Base-by-base conservation (phyloP, 805 yeast species). In the Kazachstania bromeliacearum region DNA sequence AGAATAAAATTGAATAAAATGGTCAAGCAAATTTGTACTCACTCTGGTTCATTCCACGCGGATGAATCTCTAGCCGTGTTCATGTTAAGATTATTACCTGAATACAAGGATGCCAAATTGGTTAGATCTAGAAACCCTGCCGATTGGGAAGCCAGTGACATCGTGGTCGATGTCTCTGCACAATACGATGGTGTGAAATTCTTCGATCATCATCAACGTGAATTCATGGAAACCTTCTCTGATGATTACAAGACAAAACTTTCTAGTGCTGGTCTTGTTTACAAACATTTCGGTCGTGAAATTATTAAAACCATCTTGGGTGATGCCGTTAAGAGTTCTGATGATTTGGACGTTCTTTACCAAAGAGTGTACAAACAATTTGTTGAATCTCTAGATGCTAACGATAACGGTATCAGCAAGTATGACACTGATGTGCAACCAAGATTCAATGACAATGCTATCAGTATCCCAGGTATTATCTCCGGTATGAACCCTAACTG, bases 151-250 rank as follows among this genome's bases (percentile, higher is more conserved):
- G 67, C 64, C 30, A 77, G 94, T 51, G 96, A 89, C 59, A 82
- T 92, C 39, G 94, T 92, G 23, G 89, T 92, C 38, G 98, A 92
- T 63, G 98, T 92, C 35, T 74, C 94, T 54, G 98, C 95, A 10
- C 70, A 82, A 55, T 92, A 88, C 59, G 59, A 51, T 33, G 83
- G 81, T 10, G 67, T 66, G 28, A 88, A 88, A 62, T 84, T 69
- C 58, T 89, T 85, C 59, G 98, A 92, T 59, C 98, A 92, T 57
- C 98, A 92, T 63, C 98, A 92, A 66, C 75, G 96, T 44, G 97
- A 82, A 14, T 92, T 92, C 53, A 62, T 64, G 21, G 88, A 81
- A 47, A 75, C 81, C 4, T 89, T 92, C 54, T 73, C 73, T 17
- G 67, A 57, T 1, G 62, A 67, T 7, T 81, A 67, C 54, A 59